Percentiles rank a stretch among this genome's conserved stretches.
phyloP scores from a whole-genome alignment of 495 filamentous ascomycete species.

The Hypoxylon lienhwacheense region DNA sequence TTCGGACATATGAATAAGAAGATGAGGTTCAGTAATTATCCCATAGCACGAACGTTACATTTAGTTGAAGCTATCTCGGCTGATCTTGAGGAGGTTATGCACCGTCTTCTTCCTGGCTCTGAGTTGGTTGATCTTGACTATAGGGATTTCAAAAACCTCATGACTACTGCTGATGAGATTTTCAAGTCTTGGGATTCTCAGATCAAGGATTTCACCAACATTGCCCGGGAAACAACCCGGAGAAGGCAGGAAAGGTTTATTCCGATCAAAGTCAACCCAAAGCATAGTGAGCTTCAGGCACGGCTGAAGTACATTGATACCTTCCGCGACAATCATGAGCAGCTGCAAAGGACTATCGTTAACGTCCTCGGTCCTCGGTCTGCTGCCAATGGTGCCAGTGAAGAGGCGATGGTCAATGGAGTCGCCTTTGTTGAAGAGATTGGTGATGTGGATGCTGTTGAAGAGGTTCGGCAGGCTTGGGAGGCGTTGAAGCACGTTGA shows the following conservation, averaged over 20 bases:
- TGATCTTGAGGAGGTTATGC: constrained; percentile 84
- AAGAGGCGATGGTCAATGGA: constrained; percentile 58
- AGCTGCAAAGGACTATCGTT: constrained; percentile 91
- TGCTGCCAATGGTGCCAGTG: constrained; percentile 51
- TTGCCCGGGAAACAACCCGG: constrained; percentile 89
- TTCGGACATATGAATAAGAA: constrained; percentile 97
- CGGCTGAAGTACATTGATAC: constrained; percentile 89
- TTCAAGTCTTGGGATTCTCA: constrained; percentile 94
- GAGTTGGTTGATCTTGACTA: constrained; percentile 91
- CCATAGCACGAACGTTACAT: constrained; percentile 84
- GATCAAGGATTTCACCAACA: constrained; percentile 95
- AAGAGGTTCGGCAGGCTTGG: constrained; percentile 93
- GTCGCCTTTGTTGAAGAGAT: constrained; percentile 84
- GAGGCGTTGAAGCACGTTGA: constrained; percentile 91
- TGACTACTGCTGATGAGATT: constrained; percentile 79
- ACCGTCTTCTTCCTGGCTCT: constrained; percentile 79
- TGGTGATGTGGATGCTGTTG: constrained; percentile 96
- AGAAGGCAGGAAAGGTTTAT: constrained; percentile 96
- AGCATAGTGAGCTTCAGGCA: constrained; percentile 83
- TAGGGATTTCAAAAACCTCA: constrained; percentile 80
- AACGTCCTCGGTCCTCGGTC: constrained; percentile 84
- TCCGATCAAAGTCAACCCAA: constrained; percentile 87
- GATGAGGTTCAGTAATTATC: constrained; percentile 90
- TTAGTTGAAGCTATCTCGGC: constrained; percentile 98
- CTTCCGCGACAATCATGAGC: constrained; percentile 95